Evolutionary conservation across 1,139 yeast genomes (phyloP), one percentile per base, ranked within the genome.

Genomic region (Saccharomyces hybrid): DNA sequence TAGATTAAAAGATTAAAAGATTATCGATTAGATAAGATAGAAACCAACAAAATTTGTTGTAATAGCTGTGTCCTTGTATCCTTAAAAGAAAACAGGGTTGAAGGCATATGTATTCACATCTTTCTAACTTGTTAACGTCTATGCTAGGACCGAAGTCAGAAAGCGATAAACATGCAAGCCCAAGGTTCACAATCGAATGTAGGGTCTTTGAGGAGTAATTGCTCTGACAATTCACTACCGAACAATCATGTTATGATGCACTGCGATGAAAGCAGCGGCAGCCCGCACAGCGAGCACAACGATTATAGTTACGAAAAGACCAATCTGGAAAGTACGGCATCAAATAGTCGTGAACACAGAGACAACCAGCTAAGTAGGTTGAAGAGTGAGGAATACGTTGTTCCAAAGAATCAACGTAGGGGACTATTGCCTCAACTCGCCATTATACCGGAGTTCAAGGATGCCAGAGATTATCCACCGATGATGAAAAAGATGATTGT

Each of bases 381-480:
- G n/a, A 38, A 38, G 44, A 16, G 13, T 16, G 16, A 38, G 7
- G 44, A 38, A 5, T 38, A 38, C 11, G 7, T 38, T 38, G 44
- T 82, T 0, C 78, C 84, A 0, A 58, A 65, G 11, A 60, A 63
- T 2, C 69, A 79, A 46, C 69, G 82, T 59, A 68, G 90, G 50
- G 91, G 93, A 0, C 56, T 84, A 1, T 67, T 85, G 1, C 72
- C 83, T 0, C 65, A 60, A n/a, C 50, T 86, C 2, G 73, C 85
- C 1, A 25, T 88, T 0, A 66, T 87, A 1, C 89, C 90, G 0
- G 96, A 89, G 69, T 82, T 82, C 62, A 78, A 78, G 52, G 90
- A 88, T 64, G 86, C 96, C 0, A 72, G 89, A 55, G 80, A 80
- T 28, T 83, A 85, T 62, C 83, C 88, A 2, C 54, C 60, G 1